Evolutionary conservation across 768 basidiomycete species (phyloP).

Genomic region (Fomitopsis pulvina): DNA sequence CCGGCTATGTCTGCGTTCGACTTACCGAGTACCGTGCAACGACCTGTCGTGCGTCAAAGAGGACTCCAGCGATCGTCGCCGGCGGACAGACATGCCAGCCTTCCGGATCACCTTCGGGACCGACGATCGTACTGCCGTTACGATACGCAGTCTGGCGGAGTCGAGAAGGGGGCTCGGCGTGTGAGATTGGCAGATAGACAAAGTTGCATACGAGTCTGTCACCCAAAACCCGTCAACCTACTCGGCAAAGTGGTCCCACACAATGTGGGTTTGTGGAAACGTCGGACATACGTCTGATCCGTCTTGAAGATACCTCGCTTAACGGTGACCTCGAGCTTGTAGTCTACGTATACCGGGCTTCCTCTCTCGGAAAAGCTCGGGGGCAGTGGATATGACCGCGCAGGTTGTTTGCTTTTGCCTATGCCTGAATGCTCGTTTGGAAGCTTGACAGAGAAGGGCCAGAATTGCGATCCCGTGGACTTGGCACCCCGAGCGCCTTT

Average conservation of each 20-base stretch:
- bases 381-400: slow-evolving; percentile 36
- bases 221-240: background rate
- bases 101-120: slow-evolving; percentile 34
- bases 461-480: slow-evolving; percentile 36
- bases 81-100: slow-evolving; percentile 33
- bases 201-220: background rate
- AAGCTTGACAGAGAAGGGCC: slow-evolving; percentile 42
- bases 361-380: slow-evolving; percentile 51
- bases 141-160: slow-evolving; percentile 31
- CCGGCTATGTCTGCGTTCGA: background rate
- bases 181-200: slow-evolving; percentile 26
- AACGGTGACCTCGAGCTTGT: slow-evolving; percentile 43
- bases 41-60: slow-evolving; percentile 27
- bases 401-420: slow-evolving; percentile 25
- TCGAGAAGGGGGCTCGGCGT: slow-evolving; percentile 29
- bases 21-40: slow-evolving; percentile 29
- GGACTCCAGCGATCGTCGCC: slow-evolving; percentile 26
- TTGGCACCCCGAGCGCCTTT: slow-evolving; percentile 23
- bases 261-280: too few relatives aligned
- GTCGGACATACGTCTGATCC: slow-evolving; percentile 38
- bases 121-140: slow-evolving; percentile 26
- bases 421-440: slow-evolving; percentile 36
- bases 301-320: slow-evolving; percentile 42
- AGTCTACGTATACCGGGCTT: slow-evolving; percentile 51
- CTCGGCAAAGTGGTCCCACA: background rate